phyloP scores from a whole-genome alignment of 75 land plant genomes.

The Ceratopteris richardii region DNA sequence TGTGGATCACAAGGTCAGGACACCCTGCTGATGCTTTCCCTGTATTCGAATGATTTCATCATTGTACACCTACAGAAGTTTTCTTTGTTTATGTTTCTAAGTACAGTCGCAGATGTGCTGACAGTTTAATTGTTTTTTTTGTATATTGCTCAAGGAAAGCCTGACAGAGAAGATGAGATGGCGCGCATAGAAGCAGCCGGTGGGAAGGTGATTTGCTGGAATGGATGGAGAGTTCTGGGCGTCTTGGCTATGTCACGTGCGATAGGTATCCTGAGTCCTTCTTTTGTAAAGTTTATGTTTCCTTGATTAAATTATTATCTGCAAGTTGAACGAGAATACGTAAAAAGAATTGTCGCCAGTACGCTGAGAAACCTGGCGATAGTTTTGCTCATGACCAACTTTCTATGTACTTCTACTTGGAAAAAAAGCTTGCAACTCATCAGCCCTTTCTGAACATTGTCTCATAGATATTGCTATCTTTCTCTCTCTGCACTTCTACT shows the following conservation, averaged over 20 bases:
- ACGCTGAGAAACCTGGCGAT: too few relatives aligned
- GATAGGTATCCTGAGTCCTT: slow-evolving; percentile 36
- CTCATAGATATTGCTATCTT: too few relatives aligned
- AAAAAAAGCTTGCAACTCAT: too few relatives aligned
- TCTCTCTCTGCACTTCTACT: too few relatives aligned
- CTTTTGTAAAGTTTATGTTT: neutral
- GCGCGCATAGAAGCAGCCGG: slow-evolving; percentile 76
- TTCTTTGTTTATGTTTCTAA: neutral
- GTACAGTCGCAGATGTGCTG: too few relatives aligned
- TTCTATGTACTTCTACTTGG: too few relatives aligned
- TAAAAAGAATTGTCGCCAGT: neutral
- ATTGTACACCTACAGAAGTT: neutral
- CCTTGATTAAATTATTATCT: neutral
- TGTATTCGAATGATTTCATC: neutral
- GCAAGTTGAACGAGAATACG: neutral
- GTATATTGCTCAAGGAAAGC: slow-evolving; percentile 34
- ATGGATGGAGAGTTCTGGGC: slow-evolving; percentile 76
- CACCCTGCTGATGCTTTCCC: neutral
- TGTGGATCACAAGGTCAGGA: neutral
- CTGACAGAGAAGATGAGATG: slow-evolving; percentile 65
- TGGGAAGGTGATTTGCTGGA: slow-evolving; percentile 70
- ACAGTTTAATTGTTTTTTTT: too few relatives aligned
- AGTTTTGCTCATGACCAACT: too few relatives aligned
- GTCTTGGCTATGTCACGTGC: slow-evolving; percentile 89
- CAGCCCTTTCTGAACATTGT: too few relatives aligned